These are phyloP conservation scores for Emmonsiellopsis sp. DNA, from an alignment of 2,329 filamentous ascomycete genomes.

Conservation along the genomic window DNA sequence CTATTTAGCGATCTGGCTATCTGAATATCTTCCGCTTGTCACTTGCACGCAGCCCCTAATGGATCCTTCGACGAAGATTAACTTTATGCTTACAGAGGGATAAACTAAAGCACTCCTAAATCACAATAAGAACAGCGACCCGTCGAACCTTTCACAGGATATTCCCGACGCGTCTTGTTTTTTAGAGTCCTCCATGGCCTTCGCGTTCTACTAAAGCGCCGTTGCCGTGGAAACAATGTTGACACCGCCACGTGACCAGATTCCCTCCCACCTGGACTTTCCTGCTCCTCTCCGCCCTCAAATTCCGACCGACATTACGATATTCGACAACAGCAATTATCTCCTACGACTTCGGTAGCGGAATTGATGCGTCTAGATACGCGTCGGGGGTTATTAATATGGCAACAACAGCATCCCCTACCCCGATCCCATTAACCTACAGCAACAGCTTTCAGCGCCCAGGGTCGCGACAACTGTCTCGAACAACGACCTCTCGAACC, in stretches of 20 bases:
- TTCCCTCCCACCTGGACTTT: not conserved
- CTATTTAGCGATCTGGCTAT: no score
- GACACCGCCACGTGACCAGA: conserved; percentile 8
- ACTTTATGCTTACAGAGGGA: no score
- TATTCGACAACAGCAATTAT: conserved; percentile 2
- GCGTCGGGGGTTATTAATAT: conserved; percentile 12
- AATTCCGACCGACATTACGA: not conserved
- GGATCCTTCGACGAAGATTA: no score
- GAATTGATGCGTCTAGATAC: conserved; percentile 9
- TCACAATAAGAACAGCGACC: no score
- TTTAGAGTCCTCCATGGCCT: no score
- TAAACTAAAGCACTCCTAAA: no score
- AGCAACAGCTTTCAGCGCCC: conserved; percentile 25
- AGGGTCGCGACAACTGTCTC: conserved; percentile 27
- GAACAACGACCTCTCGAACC: conserved; percentile 26
- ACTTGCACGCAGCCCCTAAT: no score
- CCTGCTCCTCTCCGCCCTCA: not conserved
- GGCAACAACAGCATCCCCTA: conserved; percentile 26
- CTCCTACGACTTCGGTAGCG: not conserved
- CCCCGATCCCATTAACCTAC: conserved; percentile 28
- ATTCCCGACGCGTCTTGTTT: no score
- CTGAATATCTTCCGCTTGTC: no score
- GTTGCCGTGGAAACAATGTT: conserved; percentile 13
- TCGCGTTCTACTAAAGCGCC: not conserved
- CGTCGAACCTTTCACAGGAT: no score